Conservation (phyloP, 176 grass and related monocot genomes). For the Triticum turgidum region DNA sequence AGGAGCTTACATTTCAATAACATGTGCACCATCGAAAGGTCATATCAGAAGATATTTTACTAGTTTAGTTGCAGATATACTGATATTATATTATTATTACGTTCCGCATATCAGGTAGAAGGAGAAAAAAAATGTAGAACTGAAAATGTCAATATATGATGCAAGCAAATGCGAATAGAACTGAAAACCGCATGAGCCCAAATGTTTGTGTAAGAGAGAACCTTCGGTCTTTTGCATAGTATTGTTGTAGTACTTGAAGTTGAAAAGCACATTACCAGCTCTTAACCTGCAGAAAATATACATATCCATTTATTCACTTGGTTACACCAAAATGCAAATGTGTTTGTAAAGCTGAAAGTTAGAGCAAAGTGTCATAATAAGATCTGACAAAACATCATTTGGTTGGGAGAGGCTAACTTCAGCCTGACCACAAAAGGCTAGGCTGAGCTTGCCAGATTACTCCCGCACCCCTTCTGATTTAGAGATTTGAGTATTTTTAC, state of each 20-base stretch:
- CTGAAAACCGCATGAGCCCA: background rate
- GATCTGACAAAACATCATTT: background rate
- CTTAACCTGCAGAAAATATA: constrained; percentile 66
- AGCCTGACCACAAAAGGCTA: background rate
- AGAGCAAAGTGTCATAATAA: constrained; percentile 1
- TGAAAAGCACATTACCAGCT: constrained; percentile 92
- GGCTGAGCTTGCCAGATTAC: background rate
- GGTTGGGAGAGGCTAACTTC: no score
- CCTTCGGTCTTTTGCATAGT: constrained; percentile 92
- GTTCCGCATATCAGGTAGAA: background rate
- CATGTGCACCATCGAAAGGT: background rate
- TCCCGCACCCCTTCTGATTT: no score
- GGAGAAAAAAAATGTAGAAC: background rate
- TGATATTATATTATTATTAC: constrained; percentile 8
- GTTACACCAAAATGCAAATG: constrained; percentile 22
- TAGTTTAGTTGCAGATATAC: background rate
- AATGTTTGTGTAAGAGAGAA: background rate
- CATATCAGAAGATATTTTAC: background rate
- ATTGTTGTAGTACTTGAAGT: constrained; percentile 97
- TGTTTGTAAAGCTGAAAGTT: constrained; percentile 7
- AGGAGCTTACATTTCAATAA: constrained; percentile 3
- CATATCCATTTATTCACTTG: background rate
- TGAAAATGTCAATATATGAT: background rate
- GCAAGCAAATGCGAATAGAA: background rate
- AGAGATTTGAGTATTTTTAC: no score